Base-by-base conservation (phyloP, 228 moss, liverwort and hornwort species). In the Sphagnum magellanicum region DNA sequence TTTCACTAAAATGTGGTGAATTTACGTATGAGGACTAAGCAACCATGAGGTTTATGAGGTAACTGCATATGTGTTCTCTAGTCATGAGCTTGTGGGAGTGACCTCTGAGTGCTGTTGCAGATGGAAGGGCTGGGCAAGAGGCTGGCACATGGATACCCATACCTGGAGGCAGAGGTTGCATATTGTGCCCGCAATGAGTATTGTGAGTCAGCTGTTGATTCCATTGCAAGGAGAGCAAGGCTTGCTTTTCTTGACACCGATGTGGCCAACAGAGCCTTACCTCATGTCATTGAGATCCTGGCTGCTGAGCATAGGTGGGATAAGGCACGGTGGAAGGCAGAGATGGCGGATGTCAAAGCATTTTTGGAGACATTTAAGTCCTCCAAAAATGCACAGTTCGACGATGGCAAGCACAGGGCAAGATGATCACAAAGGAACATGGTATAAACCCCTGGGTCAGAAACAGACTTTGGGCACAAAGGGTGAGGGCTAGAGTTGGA, bases 111-210 rank as follows among this genome's bases (percentile, higher is more conserved):
- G 13, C 5, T 52, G 17, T 67, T 62, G 71, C 82, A 88, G 88
- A 75, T 63, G 4, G 98, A 98, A 67, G 93, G 86, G 12, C 68
- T 98, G 65, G 98, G 98, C 64, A 98, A 98, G 78, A 87, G 90
- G 62, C 84, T 98, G 57, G 98, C 98, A 59, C 98, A 98, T 77
- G 92, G 94, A 6, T 98, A 98, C 68, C 94, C 93, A 3, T 88
- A 83, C 65, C 81, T 98, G 83, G 98, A 98, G 78, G 94, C 98
- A 5, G 94, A 98, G 72, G 98, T 98, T 49, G 98, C 98, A 0
- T 98, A 98, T 76, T 93, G 93, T 60, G 98, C 98, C 6, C 88
- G 94, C n/a, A 70, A 93, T 63, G 98, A 98, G 80, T 98, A 98
- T 61, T 98, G 98, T 11, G 98, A 98, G 66, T 92, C 98, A 6